Percentiles rank a stretch among this genome's conserved stretches.
Evolutionary conservation across 2,329 filamentous ascomycete genomes (phyloP).

Genomic region (Fusarium tricinctum): DNA sequence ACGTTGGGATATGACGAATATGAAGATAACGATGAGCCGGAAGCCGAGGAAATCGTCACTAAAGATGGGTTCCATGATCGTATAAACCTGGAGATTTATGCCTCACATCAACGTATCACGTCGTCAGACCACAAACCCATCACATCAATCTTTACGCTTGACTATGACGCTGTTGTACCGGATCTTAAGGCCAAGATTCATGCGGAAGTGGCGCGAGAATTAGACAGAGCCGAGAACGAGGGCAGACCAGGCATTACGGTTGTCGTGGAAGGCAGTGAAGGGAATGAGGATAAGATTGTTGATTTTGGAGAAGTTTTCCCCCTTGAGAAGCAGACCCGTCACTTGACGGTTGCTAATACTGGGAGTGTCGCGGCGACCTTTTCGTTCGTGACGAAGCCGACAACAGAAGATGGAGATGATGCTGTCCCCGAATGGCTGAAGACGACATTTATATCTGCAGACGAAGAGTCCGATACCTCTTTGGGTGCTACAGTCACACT

Average conservation of each 20-base stretch:
- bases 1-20: conserved; percentile 73
- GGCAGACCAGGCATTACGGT: conserved; percentile 85
- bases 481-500: conserved; percentile 72
- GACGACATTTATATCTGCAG: conserved; percentile 69
- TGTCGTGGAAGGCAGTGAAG: conserved; percentile 74
- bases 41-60: conserved; percentile 65
- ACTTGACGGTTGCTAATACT: conserved; percentile 91
- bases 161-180: conserved; percentile 88
- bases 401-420: conserved; percentile 60
- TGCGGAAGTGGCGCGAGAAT: conserved; percentile 85
- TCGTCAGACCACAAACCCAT: conserved; percentile 98
- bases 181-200: conserved; percentile 87
- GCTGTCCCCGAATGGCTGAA: conserved; percentile 75
- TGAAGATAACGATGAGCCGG: conserved; percentile 62
- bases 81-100: conserved; percentile 76
- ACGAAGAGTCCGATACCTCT: conserved; percentile 51
- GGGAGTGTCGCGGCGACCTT: conserved; percentile 85
- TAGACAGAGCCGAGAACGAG: conserved; percentile 94
- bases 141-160: conserved; percentile 83
- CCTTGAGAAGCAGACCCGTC: conserved; percentile 73
- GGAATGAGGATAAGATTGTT: conserved; percentile 69
- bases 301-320: conserved; percentile 84
- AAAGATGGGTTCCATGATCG: conserved; percentile 70
- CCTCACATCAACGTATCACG: conserved; percentile 87
- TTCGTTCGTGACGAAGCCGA: conserved; percentile 81